A percentile compares a stretch with the other conserved stretches of the same genome.
Evolutionary conservation across 768 basidiomycete genomes (phyloP).

Genomic region (Mrakia gelida): DNA sequence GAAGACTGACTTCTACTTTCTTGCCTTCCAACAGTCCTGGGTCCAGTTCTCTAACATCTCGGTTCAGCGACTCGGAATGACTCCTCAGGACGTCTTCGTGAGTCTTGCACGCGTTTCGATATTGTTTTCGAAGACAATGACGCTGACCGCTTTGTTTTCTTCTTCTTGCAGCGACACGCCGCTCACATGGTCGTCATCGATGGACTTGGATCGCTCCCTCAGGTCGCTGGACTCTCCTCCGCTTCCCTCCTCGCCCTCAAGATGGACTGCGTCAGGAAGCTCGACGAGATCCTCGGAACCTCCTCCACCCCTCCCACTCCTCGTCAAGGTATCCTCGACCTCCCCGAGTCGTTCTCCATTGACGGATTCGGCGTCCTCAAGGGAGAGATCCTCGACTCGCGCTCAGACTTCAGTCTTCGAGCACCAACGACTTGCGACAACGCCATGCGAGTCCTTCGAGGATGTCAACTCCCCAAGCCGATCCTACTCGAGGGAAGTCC

Average conservation of each 20-base stretch:
- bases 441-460: slow-evolving; percentile 79
- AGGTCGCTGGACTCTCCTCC: slow-evolving; percentile 60
- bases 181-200: slow-evolving; percentile 90
- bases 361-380: slow-evolving; percentile 69
- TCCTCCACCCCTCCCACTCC: not conserved
- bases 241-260: slow-evolving; percentile 61
- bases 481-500: slow-evolving; percentile 96
- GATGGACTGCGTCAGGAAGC: slow-evolving; percentile 53
- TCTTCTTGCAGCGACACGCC: slow-evolving; percentile 67
- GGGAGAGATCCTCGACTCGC: slow-evolving; percentile 51
- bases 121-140: not conserved
- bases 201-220: slow-evolving; percentile 74
- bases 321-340: slow-evolving; percentile 26
- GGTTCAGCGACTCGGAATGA: slow-evolving; percentile 45
- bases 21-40: slow-evolving; percentile 65
- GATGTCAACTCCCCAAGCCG: slow-evolving; percentile 82
- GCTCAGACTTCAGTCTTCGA: slow-evolving; percentile 63
- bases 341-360: slow-evolving; percentile 51
- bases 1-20: slow-evolving; percentile 10
- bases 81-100: slow-evolving; percentile 62
- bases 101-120: slow-evolving; percentile 39
- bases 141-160: not conserved
- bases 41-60: slow-evolving; percentile 74
- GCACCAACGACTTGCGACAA: slow-evolving; percentile 87
- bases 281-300: slow-evolving; percentile 52